Conservation (phyloP, 495 filamentous ascomycete species). For the Penicillium salamii region DNA sequence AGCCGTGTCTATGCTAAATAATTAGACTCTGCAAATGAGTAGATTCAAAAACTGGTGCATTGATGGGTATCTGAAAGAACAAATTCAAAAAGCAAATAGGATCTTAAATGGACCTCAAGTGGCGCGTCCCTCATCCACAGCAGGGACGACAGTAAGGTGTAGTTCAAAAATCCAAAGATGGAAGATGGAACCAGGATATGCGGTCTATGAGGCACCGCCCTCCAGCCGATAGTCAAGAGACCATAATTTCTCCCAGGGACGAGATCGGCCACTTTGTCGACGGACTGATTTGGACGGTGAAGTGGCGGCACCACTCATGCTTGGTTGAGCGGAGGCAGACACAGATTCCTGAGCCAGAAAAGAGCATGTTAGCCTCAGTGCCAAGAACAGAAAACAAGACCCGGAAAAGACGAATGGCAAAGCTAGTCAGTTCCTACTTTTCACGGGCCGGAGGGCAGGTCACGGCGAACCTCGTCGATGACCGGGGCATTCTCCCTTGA, state of each 20-base stretch:
- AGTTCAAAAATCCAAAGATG: constrained; percentile 1
- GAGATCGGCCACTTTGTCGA: constrained; percentile 24
- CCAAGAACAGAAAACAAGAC: background rate
- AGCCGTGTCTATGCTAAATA: too few relatives aligned
- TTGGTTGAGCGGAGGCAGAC: constrained; percentile 1
- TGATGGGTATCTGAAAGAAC: constrained; percentile 30
- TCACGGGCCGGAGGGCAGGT: constrained; percentile 47
- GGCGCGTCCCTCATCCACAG: background rate
- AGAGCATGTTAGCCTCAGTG: constrained; percentile 3
- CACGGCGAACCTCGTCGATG: constrained; percentile 51
- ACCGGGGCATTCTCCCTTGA: constrained; percentile 36
- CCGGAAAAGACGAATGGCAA: constrained; percentile 20
- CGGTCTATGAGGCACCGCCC: constrained; percentile 18
- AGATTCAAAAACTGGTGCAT: constrained; percentile 14
- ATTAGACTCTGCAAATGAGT: background rate
- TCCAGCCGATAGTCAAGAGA: constrained; percentile 50
- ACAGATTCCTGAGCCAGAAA: background rate
- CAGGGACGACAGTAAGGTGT: constrained; percentile 9
- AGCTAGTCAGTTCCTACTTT: constrained; percentile 19
- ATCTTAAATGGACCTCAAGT: background rate
- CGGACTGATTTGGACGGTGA: constrained; percentile 20
- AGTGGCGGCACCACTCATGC: constrained; percentile 6
- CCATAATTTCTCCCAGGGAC: constrained; percentile 55
- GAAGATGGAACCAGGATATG: background rate
- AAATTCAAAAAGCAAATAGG: constrained; percentile 11